Evolutionary conservation across 2,329 filamentous ascomycete genomes (phyloP).

Genomic region (Fusarium multiceps): DNA sequence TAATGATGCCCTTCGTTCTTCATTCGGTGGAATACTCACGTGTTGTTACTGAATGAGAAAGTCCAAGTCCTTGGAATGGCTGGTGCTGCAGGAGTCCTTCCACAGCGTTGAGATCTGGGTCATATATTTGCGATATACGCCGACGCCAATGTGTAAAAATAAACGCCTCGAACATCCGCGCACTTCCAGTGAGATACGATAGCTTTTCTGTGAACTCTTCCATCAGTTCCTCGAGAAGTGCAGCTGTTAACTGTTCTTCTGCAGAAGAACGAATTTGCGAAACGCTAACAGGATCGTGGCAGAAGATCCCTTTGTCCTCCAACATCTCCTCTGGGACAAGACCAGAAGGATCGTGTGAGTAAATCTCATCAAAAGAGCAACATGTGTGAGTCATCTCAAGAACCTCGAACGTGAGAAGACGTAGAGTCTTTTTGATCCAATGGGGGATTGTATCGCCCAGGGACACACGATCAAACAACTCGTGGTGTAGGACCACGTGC

Average conservation of each 20-base stretch:
- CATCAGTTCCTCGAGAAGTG: not conserved
- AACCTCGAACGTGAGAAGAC: not conserved
- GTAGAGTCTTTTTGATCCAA: rapidly evolving
- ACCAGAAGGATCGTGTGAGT: too few relatives aligned
- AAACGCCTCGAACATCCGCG: not conserved
- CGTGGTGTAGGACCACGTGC: not conserved
- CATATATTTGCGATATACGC: not conserved
- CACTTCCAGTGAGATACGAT: rapidly evolving
- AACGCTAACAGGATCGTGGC: rapidly evolving
- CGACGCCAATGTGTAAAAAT: not conserved
- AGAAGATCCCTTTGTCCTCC: not conserved
- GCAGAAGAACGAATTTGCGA: not conserved
- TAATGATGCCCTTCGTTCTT: rapidly evolving
- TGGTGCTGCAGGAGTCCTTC: not conserved
- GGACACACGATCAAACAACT: not conserved
- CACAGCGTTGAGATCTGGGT: rapidly evolving
- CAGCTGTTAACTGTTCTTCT: rapidly evolving
- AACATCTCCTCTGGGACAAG: rapidly evolving
- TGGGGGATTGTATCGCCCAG: rapidly evolving
- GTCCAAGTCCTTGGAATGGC: not conserved
- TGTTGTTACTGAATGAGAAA: too few relatives aligned
- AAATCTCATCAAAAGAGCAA: not conserved
- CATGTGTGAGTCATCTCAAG: not conserved
- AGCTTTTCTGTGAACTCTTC: not conserved
- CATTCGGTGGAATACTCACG: not conserved